Evolutionary conservation across 192 early-diverging fungal genomes (phyloP).

Genomic region (Gigaspora rosea): DNA sequence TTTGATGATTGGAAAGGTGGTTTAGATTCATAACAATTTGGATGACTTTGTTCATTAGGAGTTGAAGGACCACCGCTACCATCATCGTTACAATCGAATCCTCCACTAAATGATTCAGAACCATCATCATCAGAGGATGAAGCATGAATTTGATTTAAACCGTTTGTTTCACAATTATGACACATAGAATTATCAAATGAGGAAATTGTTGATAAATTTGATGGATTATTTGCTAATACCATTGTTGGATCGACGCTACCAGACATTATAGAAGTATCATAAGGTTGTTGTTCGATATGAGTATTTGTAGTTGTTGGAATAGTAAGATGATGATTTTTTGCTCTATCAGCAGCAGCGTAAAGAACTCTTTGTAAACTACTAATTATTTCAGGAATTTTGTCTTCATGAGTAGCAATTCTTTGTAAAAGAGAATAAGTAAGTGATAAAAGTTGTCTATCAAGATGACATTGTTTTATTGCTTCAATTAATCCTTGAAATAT

Average conservation of each 20-base stretch:
- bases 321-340: background rate
- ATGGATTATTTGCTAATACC: background rate
- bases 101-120: background rate
- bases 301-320: background rate
- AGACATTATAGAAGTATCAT: background rate
- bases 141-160: background rate
- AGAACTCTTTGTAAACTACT: background rate
- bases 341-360: background rate
- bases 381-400: background rate
- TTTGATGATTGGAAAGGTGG: no score
- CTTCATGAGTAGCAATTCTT: background rate
- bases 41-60: background rate
- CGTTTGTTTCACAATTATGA: background rate
- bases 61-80: background rate
- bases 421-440: background rate
- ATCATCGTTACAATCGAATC: background rate
- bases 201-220: no score
- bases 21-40: no score
- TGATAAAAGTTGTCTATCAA: background rate
- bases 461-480: background rate
- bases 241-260: background rate
- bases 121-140: background rate
- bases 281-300: background rate
- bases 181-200: no score
- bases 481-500: background rate